A percentile compares a stretch with the other conserved stretches of the same genome.
phyloP scores from a whole-genome alignment of 83 land plant species.

The Picea abies region DNA sequence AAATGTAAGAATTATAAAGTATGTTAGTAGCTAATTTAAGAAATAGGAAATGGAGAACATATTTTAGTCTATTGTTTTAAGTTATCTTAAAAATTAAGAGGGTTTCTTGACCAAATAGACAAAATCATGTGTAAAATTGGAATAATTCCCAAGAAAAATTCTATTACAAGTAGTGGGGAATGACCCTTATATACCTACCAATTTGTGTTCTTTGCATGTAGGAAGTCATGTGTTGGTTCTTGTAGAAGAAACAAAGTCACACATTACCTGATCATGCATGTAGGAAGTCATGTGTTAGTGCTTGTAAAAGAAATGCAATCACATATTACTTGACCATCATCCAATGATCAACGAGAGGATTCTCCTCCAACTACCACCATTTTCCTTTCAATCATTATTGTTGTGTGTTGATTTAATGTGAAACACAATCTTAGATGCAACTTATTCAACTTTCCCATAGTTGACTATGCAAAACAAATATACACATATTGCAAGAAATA shows the following conservation, averaged over 20 bases:
- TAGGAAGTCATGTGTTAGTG: not conserved
- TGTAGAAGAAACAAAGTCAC: not conserved
- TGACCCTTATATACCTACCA: conserved; percentile 46
- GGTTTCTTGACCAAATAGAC: no score
- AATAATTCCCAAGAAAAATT: not conserved
- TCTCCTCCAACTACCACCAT: conserved; percentile 97
- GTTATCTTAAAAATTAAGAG: not conserved
- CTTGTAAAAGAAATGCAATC: not conserved
- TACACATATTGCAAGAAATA: not conserved
- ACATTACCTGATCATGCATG: no score
- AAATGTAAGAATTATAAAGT: no score
- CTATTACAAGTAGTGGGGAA: not conserved
- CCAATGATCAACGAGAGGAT: conserved; percentile 58
- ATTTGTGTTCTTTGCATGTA: conserved; percentile 84
- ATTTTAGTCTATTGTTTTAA: not conserved
- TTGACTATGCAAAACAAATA: conserved; percentile 6
- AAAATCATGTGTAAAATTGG: no score
- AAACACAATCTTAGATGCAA: not conserved
- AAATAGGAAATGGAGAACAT: not conserved
- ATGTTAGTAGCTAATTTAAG: no score
- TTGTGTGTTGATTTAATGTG: conserved; percentile 71
- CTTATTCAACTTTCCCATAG: not conserved
- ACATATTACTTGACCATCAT: conserved; percentile 80
- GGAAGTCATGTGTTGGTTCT: conserved; percentile 40
- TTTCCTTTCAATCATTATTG: conserved; percentile 85